Base-by-base conservation (phyloP, 192 early-diverging fungal genomes). In the Umbelopsis vinacea region DNA sequence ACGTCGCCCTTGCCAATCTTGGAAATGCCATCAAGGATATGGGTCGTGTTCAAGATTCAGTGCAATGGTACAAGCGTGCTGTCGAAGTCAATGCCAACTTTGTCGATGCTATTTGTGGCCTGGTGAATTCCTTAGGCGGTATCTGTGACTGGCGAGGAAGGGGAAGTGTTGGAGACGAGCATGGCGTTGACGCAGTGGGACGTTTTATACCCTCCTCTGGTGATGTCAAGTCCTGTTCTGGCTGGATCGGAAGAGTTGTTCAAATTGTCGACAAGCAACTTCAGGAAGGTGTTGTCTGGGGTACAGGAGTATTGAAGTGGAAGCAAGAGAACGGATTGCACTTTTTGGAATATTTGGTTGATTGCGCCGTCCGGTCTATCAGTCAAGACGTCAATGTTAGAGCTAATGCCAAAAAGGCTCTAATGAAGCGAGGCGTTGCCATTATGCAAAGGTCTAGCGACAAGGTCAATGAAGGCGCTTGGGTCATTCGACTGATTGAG, bases 1-100 rank as follows among this genome's bases (percentile, higher is more conserved):
- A 94, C 72, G 95, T 97, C 53, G 95, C 95, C 4, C 83, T 96
- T 35, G 95, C 95, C 50, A 97, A 97, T 69, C 84, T 97, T 26
- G 95, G 94, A 23, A 97, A 97, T 69, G 94, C 95, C 1, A 89
- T 92, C 78, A 97, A 97, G 78, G 95, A 97, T 75, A 85, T 95
- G 73, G 95, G 95, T 0, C 82, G 92, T 40, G 93, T 97, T 21
- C 93, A 96, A 53, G 95, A 97, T 33, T 91, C 92, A 35, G 90
- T 96, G 7, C 85, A 88, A 68, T 92, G 93, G 85, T 97, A 97
- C 76, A 72, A 89, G 53, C 89, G 93, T 24, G 94, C 95, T 0
- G 87, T 95, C 14, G 87, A 89, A 35, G 90, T 89, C 66, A 95
- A 94, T 68, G 94, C 94, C 15, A 89, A 95, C 70, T 97, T 97